A percentile compares a stretch with the other conserved stretches of the same genome.
Evolutionary conservation across 176 grass and related monocot genomes (phyloP).

Genomic region (Elaeis guineensis): DNA sequence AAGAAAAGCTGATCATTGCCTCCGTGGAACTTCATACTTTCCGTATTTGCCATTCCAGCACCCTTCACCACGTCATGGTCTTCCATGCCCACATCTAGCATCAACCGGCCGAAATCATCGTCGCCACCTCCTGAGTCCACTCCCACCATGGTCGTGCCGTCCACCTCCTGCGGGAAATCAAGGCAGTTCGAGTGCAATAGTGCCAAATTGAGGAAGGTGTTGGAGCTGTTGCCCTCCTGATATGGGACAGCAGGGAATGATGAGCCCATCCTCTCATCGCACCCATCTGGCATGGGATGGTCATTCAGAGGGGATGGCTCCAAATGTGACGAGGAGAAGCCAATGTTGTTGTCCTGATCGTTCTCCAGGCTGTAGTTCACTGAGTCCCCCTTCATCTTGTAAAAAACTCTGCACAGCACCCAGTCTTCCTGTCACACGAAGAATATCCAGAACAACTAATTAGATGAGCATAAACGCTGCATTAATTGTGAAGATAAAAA

Average conservation of each 20-base stretch:
- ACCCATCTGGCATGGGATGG: neutral
- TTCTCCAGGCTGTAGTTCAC: no score
- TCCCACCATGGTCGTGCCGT: neutral
- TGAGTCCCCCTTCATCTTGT: neutral
- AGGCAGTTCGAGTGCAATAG: slow-evolving; percentile 1
- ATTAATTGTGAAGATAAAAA: no score
- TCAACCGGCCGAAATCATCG: slow-evolving; percentile 1
- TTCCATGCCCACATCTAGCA: neutral
- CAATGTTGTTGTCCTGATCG: no score
- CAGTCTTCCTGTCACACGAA: slow-evolving; percentile 5
- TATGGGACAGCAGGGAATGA: neutral
- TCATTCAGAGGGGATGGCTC: neutral
- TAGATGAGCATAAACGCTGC: no score
- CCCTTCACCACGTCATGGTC: neutral
- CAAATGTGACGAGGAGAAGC: no score
- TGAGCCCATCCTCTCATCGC: neutral
- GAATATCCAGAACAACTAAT: no score
- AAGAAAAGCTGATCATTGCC: neutral
- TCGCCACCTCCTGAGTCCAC: neutral
- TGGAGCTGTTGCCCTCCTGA: slow-evolving; percentile 5
- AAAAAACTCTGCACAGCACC: slow-evolving; percentile 16
- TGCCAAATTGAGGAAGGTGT: slow-evolving; percentile 7
- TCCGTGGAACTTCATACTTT: no score
- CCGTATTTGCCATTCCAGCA: neutral
- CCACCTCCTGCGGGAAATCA: slow-evolving; percentile 9